Conservation (phyloP, 805 yeast genomes). For the Cyberlindnera nakhonratchasimensis region DNA sequence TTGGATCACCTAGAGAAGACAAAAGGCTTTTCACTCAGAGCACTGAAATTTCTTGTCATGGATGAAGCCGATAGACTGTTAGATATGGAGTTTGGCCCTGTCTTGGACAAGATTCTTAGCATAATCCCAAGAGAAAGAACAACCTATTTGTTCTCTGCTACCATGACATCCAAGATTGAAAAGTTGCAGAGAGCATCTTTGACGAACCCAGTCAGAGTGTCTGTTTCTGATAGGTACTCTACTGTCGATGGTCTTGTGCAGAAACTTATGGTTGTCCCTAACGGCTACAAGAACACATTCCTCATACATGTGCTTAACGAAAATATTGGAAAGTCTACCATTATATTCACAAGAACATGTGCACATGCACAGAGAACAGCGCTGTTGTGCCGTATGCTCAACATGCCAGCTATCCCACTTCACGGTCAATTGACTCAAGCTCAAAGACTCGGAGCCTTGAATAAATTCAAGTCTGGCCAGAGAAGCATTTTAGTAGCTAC, state of each 20-base stretch:
- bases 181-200: conserved; percentile 92
- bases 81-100: conserved; percentile 97
- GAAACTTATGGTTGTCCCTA: conserved; percentile 84
- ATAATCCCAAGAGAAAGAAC: conserved; percentile 83
- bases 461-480: conserved; percentile 72
- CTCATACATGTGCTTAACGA: conserved; percentile 82
- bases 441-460: conserved; percentile 78
- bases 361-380: conserved; percentile 94
- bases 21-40: conserved; percentile 79
- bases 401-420: conserved; percentile 86
- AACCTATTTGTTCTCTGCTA: conserved; percentile 89
- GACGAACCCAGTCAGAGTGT: conserved; percentile 82
- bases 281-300: conserved; percentile 87
- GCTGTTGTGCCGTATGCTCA: conserved; percentile 70
- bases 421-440: conserved; percentile 91
- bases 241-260: conserved; percentile 94
- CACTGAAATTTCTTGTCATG: conserved; percentile 80
- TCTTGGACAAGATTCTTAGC: conserved; percentile 77
- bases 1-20: conserved; percentile 94
- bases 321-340: conserved; percentile 76
- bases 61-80: conserved; percentile 96
- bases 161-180: conserved; percentile 93
- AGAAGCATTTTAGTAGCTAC: conserved; percentile 73
- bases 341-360: conserved; percentile 90
- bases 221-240: conserved; percentile 83